Evolutionary conservation across 768 basidiomycete genomes (phyloP), one percentile per base, ranked within the genome.

Genomic region (Rhodotorula sphaerocarpa): DNA sequence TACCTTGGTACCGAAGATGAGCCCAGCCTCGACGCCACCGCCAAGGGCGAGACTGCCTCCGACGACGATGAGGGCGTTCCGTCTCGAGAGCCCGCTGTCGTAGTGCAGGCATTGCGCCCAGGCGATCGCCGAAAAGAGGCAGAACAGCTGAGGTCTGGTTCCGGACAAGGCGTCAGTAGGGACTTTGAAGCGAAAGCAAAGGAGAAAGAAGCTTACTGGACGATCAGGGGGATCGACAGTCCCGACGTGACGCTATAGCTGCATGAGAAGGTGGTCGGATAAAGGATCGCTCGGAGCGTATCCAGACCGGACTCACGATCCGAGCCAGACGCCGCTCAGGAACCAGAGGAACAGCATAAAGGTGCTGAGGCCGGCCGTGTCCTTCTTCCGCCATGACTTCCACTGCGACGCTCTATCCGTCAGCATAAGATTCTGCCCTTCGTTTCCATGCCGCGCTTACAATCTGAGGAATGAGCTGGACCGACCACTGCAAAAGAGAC

Each of bases 71-170:
- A 76, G 47, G 15, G 80, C 70, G 3, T 70, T 60, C 4, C 46
- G 18, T 18, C 56, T 66, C 0, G 82, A 78, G 34, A 79, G 76
- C n/a, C 75, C 75, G 1, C 73, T 71, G 21, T 77, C 80, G 70
- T 89, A 89, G 72, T 86, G 82, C 55, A 84, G 77, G 66, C 86
- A 87, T 82, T 90, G 75, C 0, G 79, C 79, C 82, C 84, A 86
- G 4, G 83, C 84, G 16, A 85, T 66, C 5, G 85, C 76, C 0
- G 79, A 75, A 18, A 90, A 76, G 30, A 81, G 75, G 1, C 81
- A 82, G 71, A 89, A 86, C 3, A 70, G 57, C 59, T 77, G 77
- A 7, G 76, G 75, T 59, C 76, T 75, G 52, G 50, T 7, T 34
- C 33, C 21, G 44, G 20, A n/a, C 33, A 34, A 46, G 50, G 41